A percentile compares a stretch with the other conserved stretches of the same genome.
Conservation (phyloP, 2,329 filamentous ascomycete genomes). For the Pestalotiopsis fici region DNA sequence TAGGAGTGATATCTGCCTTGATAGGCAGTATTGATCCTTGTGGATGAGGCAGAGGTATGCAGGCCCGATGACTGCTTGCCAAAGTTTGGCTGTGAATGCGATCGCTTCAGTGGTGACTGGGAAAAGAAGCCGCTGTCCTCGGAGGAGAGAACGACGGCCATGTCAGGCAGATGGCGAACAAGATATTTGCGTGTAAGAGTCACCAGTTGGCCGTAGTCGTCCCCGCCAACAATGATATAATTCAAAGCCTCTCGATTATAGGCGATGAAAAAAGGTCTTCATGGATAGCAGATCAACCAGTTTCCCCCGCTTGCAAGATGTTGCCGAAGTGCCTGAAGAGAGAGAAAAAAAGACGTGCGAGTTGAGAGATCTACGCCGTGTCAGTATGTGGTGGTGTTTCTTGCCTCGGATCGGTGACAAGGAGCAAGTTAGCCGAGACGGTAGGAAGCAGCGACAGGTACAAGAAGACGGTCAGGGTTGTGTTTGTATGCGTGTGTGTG, state of each 20-base stretch:
- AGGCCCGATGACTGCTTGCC: conserved; percentile 41
- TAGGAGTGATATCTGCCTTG: conserved; percentile 40
- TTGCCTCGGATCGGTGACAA: neutral
- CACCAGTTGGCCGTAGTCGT: conserved; percentile 10
- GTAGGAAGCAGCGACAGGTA: neutral
- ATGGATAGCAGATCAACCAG: conserved; percentile 2
- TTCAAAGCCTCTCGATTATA: neutral
- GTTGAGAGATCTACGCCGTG: neutral
- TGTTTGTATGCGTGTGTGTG: neutral
- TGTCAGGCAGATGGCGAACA: conserved; percentile 22
- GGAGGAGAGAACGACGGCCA: conserved; percentile 58
- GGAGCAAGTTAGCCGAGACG: neutral
- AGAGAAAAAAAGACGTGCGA: neutral
- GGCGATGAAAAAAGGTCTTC: conserved; percentile 7
- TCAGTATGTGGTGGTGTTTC: neutral
- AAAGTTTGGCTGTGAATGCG: conserved; percentile 62
- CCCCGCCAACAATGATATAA: conserved; percentile 26
- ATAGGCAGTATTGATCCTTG: conserved; percentile 49
- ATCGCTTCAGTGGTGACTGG: conserved; percentile 55
- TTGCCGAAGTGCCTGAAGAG: neutral
- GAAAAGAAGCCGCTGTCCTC: conserved; percentile 61
- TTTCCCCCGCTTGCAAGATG: neutral
- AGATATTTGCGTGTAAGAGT: neutral
- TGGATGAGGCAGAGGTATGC: conserved; percentile 46
- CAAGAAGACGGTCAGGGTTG: neutral